Evolutionary conservation across 2,329 filamentous ascomycete species (phyloP), one percentile per base, ranked within the genome.

Genomic region (Botryotinia calthae): DNA sequence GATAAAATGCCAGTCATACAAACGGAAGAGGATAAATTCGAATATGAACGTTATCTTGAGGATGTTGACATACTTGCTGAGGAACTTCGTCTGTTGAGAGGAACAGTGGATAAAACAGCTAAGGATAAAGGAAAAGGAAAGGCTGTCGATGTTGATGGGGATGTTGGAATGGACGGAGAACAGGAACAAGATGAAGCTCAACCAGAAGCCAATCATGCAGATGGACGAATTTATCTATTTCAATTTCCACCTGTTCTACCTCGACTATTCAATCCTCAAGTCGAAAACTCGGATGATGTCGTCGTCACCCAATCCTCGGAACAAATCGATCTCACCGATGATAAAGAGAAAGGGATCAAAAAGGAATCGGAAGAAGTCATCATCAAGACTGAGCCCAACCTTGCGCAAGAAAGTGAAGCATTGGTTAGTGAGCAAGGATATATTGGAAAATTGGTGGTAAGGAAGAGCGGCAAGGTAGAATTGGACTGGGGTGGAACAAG

Each of bases 171-270:
- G 77, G 77, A 77, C 8, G 76, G 71, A 48, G 74, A 48, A 40
- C 46, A 72, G 44, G 73, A 74, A 67, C 54, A 72, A 20, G 56
- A 40, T 56, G 71, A 68, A 70, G 77, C 78, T 37, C 74, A 77
- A 20, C 25, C 69, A 56, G 69, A 71, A 54, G 69, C 46, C 9
- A 64, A 54, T 31, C 69, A 71, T 42, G 79, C 79, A 65, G 87
- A 89, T 63, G 88, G 89, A 34, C 85, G 87, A 54, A 80, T 90
- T 70, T 90, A 90, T 75, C 83, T 91, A 67, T 91, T 91, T 81
- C 89, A 91, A 76, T 87, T 91, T 76, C 89, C 89, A 58, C 88
- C 88, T 8, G 82, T 90, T 6, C 84, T 91, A 18, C 88, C 89
- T 12, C 86, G 87, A 0, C 82, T 91, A 22, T 78, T 77, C 66